phyloP scores from a whole-genome alignment of 1,139 yeast genomes.

The Meyerozyma guilliermondii region DNA sequence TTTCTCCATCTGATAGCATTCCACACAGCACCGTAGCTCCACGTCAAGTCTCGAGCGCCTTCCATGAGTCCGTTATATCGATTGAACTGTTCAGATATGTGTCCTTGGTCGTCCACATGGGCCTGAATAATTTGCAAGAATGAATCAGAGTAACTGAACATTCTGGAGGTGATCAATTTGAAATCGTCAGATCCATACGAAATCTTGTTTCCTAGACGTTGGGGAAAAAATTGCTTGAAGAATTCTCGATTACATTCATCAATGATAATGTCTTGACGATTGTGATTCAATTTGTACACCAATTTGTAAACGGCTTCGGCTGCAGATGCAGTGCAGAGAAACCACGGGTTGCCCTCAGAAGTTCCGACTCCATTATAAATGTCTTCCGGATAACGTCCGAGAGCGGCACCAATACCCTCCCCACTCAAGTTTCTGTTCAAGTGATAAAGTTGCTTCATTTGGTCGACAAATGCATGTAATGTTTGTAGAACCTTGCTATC shows the following conservation, averaged over 20 bases:
- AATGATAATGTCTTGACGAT: slow-evolving; percentile 21
- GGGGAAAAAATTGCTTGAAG: slow-evolving; percentile 23
- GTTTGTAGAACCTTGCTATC: slow-evolving; percentile 55
- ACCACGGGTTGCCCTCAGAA: slow-evolving; percentile 93
- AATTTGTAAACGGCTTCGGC: slow-evolving; percentile 51
- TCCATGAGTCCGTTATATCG: slow-evolving; percentile 75
- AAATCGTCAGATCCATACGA: slow-evolving; percentile 44
- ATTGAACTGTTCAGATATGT: slow-evolving; percentile 86
- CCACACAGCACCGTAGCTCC: slow-evolving; percentile 87
- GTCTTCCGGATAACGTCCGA: slow-evolving; percentile 95
- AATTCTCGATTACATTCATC: slow-evolving; percentile 24
- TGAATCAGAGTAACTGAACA: slow-evolving; percentile 65
- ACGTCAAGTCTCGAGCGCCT: slow-evolving; percentile 84
- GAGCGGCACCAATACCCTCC: slow-evolving; percentile 54
- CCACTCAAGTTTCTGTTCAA: slow-evolving; percentile 51
- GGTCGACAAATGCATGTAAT: slow-evolving; percentile 50
- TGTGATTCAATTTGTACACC: slow-evolving; percentile 21
- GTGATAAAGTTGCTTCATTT: slow-evolving; percentile 73
- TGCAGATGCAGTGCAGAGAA: slow-evolving; percentile 78
- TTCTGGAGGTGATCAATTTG: slow-evolving; percentile 36
- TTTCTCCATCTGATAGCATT: slow-evolving; percentile 63
- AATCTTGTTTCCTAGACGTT: slow-evolving; percentile 25
- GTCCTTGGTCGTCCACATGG: slow-evolving; percentile 69
- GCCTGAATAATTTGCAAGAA: slow-evolving; percentile 66
- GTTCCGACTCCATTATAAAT: slow-evolving; percentile 74